phyloP scores from a whole-genome alignment of 495 filamentous ascomycete species.

The Penicillium pulvis region DNA sequence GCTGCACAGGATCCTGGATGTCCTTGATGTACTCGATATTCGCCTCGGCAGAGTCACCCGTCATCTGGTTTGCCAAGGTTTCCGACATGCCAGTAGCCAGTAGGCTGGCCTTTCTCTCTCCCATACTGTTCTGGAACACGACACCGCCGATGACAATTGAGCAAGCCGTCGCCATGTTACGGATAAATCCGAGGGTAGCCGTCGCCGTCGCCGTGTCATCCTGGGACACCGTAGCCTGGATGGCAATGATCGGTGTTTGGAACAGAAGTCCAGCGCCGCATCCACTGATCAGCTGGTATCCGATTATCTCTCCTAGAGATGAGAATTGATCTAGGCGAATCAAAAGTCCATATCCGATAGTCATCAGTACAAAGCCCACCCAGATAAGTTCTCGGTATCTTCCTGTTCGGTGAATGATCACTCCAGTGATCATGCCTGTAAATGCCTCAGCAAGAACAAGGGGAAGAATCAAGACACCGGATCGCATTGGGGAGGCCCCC shows the following conservation, averaged over 20 bases:
- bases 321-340: slow-evolving; percentile 45
- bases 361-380: slow-evolving; percentile 46
- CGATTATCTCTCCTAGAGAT: slow-evolving; percentile 45
- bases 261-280: slow-evolving; percentile 51
- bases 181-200: slow-evolving; percentile 71
- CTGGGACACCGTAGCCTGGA: slow-evolving; percentile 70
- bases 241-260: slow-evolving; percentile 70
- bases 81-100: slow-evolving; percentile 47
- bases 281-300: slow-evolving; percentile 66
- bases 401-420: slow-evolving; percentile 61
- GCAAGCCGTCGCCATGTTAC: slow-evolving; percentile 69
- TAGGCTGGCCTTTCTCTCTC: slow-evolving; percentile 36
- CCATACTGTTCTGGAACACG: slow-evolving; percentile 72
- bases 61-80: slow-evolving; percentile 39
- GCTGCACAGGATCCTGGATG: slow-evolving; percentile 46
- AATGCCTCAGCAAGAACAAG: slow-evolving; percentile 53
- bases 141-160: slow-evolving; percentile 79
- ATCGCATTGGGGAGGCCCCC: slow-evolving; percentile 50
- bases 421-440: slow-evolving; percentile 49
- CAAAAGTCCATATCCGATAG: slow-evolving; percentile 56
- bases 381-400: slow-evolving; percentile 60
- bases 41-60: slow-evolving; percentile 52
- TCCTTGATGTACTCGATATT: slow-evolving; percentile 49
- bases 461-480: slow-evolving; percentile 56
- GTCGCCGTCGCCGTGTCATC: slow-evolving; percentile 77